Evolutionary conservation across 768 basidiomycete species (phyloP).

Genomic region (Punctularia strigosozonata): DNA sequence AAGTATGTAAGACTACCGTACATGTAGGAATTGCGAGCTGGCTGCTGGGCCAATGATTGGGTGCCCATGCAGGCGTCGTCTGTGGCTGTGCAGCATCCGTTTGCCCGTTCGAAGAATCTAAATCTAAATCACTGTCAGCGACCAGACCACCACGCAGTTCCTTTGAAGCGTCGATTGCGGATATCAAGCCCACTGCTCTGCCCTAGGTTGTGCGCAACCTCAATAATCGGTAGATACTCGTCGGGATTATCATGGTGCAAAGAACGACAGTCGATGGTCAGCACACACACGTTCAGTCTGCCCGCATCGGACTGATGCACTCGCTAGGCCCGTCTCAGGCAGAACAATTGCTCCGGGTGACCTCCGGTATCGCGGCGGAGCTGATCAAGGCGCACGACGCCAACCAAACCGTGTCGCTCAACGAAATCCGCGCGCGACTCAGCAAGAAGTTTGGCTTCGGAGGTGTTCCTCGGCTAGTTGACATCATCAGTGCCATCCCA

Average conservation of each 20-base stretch:
- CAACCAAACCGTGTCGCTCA: conserved; percentile 71
- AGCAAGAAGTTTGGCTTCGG: conserved; percentile 85
- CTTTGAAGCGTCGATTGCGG: too few relatives aligned
- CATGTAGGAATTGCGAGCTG: too few relatives aligned
- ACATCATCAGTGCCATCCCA: conserved; percentile 97
- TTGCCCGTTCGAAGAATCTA: too few relatives aligned
- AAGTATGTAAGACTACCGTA: too few relatives aligned
- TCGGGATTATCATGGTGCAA: neutral
- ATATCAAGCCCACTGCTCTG: too few relatives aligned
- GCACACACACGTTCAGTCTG: neutral
- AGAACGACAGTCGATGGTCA: neutral
- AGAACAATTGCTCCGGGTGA: conserved; percentile 81
- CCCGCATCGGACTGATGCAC: neutral
- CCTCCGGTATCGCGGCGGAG: conserved; percentile 89
- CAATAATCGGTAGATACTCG: neutral
- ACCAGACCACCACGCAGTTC: too few relatives aligned
- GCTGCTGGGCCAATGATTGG: too few relatives aligned
- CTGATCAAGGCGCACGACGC: conserved; percentile 82
- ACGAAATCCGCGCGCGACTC: conserved; percentile 75
- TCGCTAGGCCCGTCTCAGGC: conserved; percentile 73
- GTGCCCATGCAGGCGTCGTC: too few relatives aligned
- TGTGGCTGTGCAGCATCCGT: too few relatives aligned
- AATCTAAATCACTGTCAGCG: too few relatives aligned
- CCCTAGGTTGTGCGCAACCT: too few relatives aligned
- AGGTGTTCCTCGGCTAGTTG: conserved; percentile 86